phyloP scores from a whole-genome alignment of 2,329 filamentous ascomycete species.

The Aureobasidium zeae region DNA sequence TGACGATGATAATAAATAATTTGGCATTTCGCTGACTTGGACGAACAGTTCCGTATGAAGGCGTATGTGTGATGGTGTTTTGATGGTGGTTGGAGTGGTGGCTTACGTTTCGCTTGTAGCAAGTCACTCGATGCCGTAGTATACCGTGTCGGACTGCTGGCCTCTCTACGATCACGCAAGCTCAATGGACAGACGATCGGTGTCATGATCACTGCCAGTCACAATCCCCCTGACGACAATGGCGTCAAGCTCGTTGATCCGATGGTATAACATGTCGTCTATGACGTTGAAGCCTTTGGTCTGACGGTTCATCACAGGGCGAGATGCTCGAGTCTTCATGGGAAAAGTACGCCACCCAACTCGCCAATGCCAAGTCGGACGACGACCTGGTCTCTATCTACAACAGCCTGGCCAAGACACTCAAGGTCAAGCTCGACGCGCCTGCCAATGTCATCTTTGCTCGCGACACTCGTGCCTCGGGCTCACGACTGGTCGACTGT shows the following conservation, averaged over 20 bases:
- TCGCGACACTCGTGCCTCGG: slow-evolving; percentile 86
- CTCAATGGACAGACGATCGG: slow-evolving; percentile 85
- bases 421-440: slow-evolving; percentile 63
- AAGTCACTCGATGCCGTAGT: slow-evolving; percentile 85
- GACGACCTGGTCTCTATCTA: slow-evolving; percentile 68
- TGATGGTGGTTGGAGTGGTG: too few relatives aligned
- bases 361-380: slow-evolving; percentile 76
- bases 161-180: slow-evolving; percentile 80
- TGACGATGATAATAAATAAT: too few relatives aligned
- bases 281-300: slow-evolving; percentile 18
- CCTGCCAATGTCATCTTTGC: slow-evolving; percentile 79
- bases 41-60: slow-evolving; percentile 66
- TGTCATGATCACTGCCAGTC: slow-evolving; percentile 91
- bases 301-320: slow-evolving; percentile 43
- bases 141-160: slow-evolving; percentile 83
- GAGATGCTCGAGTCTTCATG: slow-evolving; percentile 94
- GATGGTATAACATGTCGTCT: slow-evolving; percentile 44
- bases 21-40: too few relatives aligned
- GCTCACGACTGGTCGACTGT: slow-evolving; percentile 69
- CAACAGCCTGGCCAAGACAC: slow-evolving; percentile 61
- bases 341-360: slow-evolving; percentile 78
- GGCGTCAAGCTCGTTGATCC: slow-evolving; percentile 95
- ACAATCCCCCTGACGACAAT: slow-evolving; percentile 84
- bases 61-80: slow-evolving; percentile 54
- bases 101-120: too few relatives aligned